Evolutionary conservation across 2,329 filamentous ascomycete species (phyloP), one percentile per base, ranked within the genome.

Genomic region (Alternaria viburni): DNA sequence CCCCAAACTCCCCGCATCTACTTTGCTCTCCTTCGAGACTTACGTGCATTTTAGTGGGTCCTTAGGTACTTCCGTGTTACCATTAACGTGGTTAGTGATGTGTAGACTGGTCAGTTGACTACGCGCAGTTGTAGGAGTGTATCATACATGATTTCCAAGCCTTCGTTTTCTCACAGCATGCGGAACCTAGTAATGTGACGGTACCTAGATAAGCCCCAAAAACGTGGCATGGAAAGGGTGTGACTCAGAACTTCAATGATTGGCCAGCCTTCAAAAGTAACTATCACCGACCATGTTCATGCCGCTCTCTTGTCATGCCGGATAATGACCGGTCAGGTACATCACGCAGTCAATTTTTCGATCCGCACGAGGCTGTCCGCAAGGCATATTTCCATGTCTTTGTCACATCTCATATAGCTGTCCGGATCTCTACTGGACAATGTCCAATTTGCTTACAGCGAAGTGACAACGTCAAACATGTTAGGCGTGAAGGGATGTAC

Each of bases 1-100:
- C 67, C 67, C 69, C 67, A 65, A 68, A 51, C 25, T 56, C 65
- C 67, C 65, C 61, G 57, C 67, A 61, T 45, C 49, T 50, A 57
- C n/a, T 30, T 23, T 57, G 23, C 49, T 58, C 26, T 56, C 52
- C 32, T 65, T 62, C 49, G 28, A 50, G 59, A 58, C 61, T 55
- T 61, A 55, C 57, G 56, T 58, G 49, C 56, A 25, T 60, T 56
- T 50, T 52, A 52, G 13, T 61, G 25, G 17, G 36, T 44, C 7
- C 7, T 30, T 45, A 45, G 30, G 26, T 54, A 41, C 52, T 55
- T 17, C 54, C 4, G 32, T 32, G 49, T 49, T 15, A 59, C 46
- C n/a, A 57, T 15, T 17, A 6, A 11, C 25, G 11, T 47, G 19
- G 26, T 52, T 23, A 45, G 46, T 23, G 8, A 3, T 28, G 46